phyloP scores from a whole-genome alignment of 768 basidiomycete genomes.

The Kwoniella dendrophila region DNA sequence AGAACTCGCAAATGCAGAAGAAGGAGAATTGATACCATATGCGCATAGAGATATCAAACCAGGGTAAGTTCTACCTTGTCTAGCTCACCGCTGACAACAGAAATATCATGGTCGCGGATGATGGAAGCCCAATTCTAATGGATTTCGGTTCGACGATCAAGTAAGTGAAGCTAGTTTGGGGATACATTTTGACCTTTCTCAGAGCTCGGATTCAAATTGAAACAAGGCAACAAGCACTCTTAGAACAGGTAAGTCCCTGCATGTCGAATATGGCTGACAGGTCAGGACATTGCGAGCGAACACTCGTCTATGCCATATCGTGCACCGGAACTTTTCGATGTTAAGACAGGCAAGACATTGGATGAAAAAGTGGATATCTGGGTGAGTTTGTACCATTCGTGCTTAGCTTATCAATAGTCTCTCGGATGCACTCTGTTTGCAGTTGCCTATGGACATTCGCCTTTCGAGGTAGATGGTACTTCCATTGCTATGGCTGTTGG shows the following conservation, averaged over 20 bases:
- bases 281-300: slow-evolving; percentile 88
- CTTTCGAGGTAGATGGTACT: slow-evolving; percentile 95
- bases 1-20: slow-evolving; percentile 60
- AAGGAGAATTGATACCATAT: slow-evolving; percentile 73
- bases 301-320: slow-evolving; percentile 99
- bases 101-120: slow-evolving; percentile 95
- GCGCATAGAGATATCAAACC: slow-evolving; percentile 97
- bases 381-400: slow-evolving; percentile 63
- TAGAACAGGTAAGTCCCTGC: slow-evolving; percentile 70
- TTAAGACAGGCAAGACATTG: slow-evolving; percentile 80
- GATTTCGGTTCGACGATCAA: slow-evolving; percentile 92
- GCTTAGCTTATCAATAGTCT: slow-evolving; percentile 62
- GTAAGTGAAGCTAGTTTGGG: slow-evolving; percentile 25
- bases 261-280: not conserved
- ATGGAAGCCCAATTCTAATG: slow-evolving; percentile 89
- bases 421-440: slow-evolving; percentile 94
- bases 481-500: slow-evolving; percentile 97
- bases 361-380: slow-evolving; percentile 97
- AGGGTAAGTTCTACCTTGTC: slow-evolving; percentile 64
- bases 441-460: slow-evolving; percentile 91
- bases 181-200: slow-evolving; percentile 6
- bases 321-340: slow-evolving; percentile 96
- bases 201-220: slow-evolving; percentile 76
- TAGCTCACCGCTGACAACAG: slow-evolving; percentile 57
- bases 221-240: slow-evolving; percentile 79